Conservation (phyloP, 108 stramenopile genomes). For the Pseudonitzschia delicatissima region DNA sequence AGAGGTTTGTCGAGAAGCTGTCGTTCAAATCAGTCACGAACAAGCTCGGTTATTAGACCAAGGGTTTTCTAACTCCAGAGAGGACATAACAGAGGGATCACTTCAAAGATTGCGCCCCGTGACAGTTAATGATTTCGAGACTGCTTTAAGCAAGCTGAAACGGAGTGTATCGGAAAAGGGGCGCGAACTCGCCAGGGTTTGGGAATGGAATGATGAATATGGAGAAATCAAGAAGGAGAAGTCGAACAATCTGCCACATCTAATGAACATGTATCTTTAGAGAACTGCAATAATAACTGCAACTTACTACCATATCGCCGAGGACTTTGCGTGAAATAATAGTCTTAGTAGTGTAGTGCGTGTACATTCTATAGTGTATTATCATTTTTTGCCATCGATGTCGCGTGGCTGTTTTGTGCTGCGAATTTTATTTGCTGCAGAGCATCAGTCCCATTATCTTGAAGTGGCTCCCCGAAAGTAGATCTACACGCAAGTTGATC, state of each 20-base stretch:
- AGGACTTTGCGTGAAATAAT: too few relatives aligned
- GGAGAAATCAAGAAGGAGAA: constrained; percentile 93
- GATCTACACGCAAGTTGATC: not conserved
- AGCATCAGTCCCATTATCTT: constrained; percentile 3
- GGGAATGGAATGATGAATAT: constrained; percentile 98
- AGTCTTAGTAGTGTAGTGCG: not conserved
- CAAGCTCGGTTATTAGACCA: constrained; percentile 83
- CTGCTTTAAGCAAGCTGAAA: constrained; percentile 85
- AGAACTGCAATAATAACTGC: too few relatives aligned
- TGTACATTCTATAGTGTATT: not conserved
- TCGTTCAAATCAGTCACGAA: constrained; percentile 94
- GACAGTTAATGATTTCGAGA: constrained; percentile 84
- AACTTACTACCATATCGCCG: too few relatives aligned
- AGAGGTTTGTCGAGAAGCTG: constrained; percentile 95
- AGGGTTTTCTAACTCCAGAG: constrained; percentile 42
- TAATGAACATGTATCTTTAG: constrained; percentile 89
- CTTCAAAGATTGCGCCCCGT: constrained; percentile 89
- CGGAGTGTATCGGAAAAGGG: constrained; percentile 95
- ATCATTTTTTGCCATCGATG: not conserved
- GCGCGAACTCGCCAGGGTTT: constrained; percentile 84
- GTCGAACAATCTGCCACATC: constrained; percentile 62
- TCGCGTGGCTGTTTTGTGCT: too few relatives aligned
- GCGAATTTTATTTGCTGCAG: too few relatives aligned
- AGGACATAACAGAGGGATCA: constrained; percentile 46
- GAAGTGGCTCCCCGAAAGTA: not conserved